Base-by-base conservation (phyloP, 495 filamentous ascomycete genomes). In the Penicillium robsamsonii region DNA sequence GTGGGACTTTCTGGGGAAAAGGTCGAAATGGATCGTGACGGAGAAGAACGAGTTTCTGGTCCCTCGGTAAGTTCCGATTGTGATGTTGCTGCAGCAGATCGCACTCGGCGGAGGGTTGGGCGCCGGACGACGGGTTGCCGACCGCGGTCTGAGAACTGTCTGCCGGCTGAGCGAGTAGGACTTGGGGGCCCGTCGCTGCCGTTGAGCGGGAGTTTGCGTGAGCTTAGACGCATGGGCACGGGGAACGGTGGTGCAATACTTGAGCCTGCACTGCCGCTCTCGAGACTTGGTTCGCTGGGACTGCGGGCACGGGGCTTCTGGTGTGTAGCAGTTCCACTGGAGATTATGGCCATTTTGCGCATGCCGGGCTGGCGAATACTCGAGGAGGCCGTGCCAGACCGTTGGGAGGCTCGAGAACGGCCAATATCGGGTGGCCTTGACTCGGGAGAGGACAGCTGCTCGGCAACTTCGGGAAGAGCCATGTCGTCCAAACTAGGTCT, bases 171-270 rank as follows among this genome's bases (percentile, higher is more conserved):
- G 60, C 74, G 85, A n/a, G 89, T 91, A 13, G 93, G 92, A 57
- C 89, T 96, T 53, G 83, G 82, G 15, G 83, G 84, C 29, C 88
- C 88, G 55, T 97, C 92, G 55, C 89, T 95, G 31, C 79, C 72
- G 62, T 82, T 87, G 51, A 86, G 69, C 5, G 86, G 84, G 33
- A 87, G 79, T 61, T 88, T 87, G 58, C 91, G 84, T 3, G 94
- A 97, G 67, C 93, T 97, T 17, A 89, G 85, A 51, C 94, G 81
- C 11, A 86, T 88, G 4, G 94, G 94, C 9, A 98, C 92, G 0
- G 95, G 92, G 77, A 96, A 96, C 8, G 91, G 90, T 22, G 90
- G 90, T 30, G 75, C 72, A 53, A 77, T 68, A 38, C 66, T 71
- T 30, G 73, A 74, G 30, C 62, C 64, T 46, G 62, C 75, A 59